A percentile compares a stretch with the other conserved stretches of the same genome.
Conservation (phyloP, 164 flowering plant genomes). For the Chimonanthus praecox region DNA sequence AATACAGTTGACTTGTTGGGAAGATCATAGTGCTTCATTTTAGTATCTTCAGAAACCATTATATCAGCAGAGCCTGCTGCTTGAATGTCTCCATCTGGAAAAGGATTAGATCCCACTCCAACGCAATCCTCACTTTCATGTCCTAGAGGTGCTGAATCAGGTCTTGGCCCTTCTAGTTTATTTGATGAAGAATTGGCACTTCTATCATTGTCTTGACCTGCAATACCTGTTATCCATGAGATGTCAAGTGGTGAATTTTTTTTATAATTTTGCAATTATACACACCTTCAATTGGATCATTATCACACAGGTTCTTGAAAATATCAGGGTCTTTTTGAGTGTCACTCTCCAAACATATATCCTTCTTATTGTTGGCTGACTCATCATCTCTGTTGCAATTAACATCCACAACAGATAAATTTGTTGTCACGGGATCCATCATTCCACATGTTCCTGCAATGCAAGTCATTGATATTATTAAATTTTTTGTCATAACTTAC, state of each 20-base stretch:
- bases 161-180: slow-evolving; percentile 10
- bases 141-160: slow-evolving; percentile 14
- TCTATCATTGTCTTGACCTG: slow-evolving; percentile 19
- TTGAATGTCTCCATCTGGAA: slow-evolving; percentile 12
- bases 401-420: slow-evolving; percentile 7
- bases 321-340: slow-evolving; percentile 2
- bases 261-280: background rate
- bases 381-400: slow-evolving; percentile 11
- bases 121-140: slow-evolving; percentile 3
- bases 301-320: background rate
- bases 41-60: slow-evolving; percentile 20
- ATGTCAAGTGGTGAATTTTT: background rate
- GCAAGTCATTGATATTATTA: background rate
- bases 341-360: background rate
- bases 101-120: slow-evolving; percentile 15
- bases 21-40: slow-evolving; percentile 11
- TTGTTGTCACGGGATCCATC: slow-evolving; percentile 5
- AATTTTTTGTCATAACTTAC: background rate
- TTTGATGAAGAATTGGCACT: slow-evolving; percentile 9
- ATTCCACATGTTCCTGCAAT: slow-evolving; percentile 25
- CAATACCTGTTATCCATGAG: background rate
- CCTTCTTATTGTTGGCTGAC: slow-evolving; percentile 6
- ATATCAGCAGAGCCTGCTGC: slow-evolving; percentile 8
- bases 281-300: slow-evolving; percentile 21
- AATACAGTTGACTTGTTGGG: background rate